Conservation (phyloP, 1,284 basidiomycete genomes). For the Ceraceosorus guamensis region DNA sequence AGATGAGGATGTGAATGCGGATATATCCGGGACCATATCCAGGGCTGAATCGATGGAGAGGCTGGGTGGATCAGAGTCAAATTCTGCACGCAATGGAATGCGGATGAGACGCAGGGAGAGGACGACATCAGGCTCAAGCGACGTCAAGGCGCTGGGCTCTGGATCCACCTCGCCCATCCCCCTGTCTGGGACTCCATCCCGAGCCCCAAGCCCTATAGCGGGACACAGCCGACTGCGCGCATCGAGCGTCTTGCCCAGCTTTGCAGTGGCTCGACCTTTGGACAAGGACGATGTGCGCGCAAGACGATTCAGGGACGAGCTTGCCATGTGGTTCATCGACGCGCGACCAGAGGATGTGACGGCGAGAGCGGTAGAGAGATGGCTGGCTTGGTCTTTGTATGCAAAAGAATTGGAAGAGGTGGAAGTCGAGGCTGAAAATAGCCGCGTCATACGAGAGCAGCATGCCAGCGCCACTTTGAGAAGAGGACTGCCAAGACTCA, state of each 20-base stretch:
- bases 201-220: too few species aligned
- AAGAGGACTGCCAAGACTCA: too few species aligned
- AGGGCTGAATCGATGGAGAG: neutral
- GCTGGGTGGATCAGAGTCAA: too few species aligned
- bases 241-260: constrained; percentile 26
- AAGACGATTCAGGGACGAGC: constrained; percentile 26
- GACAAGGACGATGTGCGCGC: constrained; percentile 33
- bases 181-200: neutral
- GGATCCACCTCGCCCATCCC: neutral
- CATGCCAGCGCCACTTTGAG: too few species aligned
- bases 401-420: constrained; percentile 28
- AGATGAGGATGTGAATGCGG: neutral
- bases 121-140: neutral
- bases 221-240: constrained; percentile 14
- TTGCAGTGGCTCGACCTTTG: constrained; percentile 21
- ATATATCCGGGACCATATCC: neutral
- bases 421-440: constrained; percentile 18
- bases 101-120: too few species aligned
- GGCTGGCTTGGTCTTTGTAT: constrained; percentile 44
- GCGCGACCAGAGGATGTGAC: constrained; percentile 22
- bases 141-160: neutral
- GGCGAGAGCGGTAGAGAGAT: constrained; percentile 33
- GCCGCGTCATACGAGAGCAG: neutral
- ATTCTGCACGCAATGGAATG: too few species aligned
- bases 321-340: constrained; percentile 37